These are phyloP conservation scores for Nannizziopsis barbatae DNA, from an alignment of 2,329 filamentous ascomycete genomes.

Conservation along the genomic window DNA sequence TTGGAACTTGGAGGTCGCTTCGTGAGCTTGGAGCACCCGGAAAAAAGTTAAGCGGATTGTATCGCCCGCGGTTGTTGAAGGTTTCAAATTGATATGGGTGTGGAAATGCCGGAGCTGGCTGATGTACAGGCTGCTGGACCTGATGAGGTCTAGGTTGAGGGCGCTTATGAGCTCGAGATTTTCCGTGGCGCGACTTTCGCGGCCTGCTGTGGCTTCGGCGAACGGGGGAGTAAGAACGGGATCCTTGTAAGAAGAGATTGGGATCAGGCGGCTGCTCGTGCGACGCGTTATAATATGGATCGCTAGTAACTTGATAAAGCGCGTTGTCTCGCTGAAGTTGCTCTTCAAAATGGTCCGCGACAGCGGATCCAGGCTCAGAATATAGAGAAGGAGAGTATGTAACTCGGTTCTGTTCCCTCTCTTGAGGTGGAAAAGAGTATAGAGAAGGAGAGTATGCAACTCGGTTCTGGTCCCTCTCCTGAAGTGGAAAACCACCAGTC, in stretches of 20 bases:
- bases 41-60: conserved; percentile 16
- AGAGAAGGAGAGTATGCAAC: too few relatives aligned
- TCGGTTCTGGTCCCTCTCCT: not conserved
- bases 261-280: not conserved
- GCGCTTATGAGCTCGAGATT: not conserved
- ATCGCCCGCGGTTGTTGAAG: conserved; percentile 8
- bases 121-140: not conserved
- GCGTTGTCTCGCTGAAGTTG: not conserved
- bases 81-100: conserved; percentile 17
- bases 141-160: not conserved
- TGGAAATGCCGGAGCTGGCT: conserved; percentile 2
- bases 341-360: not conserved
- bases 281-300: not conserved
- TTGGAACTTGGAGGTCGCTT: conserved; percentile 9
- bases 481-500: not conserved
- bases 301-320: not conserved
- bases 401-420: not conserved
- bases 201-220: not conserved
- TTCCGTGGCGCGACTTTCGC: not conserved
- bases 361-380: not conserved
- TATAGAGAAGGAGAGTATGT: conserved; percentile 1
- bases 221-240: not conserved
- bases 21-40: conserved; percentile 10
- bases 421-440: not conserved
- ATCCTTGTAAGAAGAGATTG: not conserved